Conservation (phyloP, 148 eudicot species). For the Polygonum maritimum region DNA sequence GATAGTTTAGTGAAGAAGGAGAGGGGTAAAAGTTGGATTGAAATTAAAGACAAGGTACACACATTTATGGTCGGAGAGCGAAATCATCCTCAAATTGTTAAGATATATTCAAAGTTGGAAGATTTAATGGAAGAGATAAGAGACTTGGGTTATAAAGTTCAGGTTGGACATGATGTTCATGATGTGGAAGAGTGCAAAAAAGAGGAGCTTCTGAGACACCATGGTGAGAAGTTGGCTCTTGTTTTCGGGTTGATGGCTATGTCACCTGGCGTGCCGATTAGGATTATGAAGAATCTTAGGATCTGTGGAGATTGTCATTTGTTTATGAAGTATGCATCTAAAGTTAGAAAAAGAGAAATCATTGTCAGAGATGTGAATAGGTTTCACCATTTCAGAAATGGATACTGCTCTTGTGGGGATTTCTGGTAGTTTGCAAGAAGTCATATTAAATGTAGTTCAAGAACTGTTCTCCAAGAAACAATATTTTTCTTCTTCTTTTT, state of each 20-base stretch:
- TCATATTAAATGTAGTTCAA: not conserved
- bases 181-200: slow-evolving; percentile 57
- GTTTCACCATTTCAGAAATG: slow-evolving; percentile 63
- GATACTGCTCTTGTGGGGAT: slow-evolving; percentile 63
- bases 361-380: slow-evolving; percentile 57
- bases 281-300: slow-evolving; percentile 69
- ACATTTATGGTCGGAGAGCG: slow-evolving; percentile 66
- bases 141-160: slow-evolving; percentile 35
- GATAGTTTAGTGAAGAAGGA: slow-evolving; percentile 50
- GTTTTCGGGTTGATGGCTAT: slow-evolving; percentile 48
- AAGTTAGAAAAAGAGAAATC: slow-evolving; percentile 41
- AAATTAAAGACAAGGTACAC: slow-evolving; percentile 48
- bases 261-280: slow-evolving; percentile 45
- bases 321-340: slow-evolving; percentile 69
- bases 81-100: slow-evolving; percentile 37
- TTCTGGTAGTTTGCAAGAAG: slow-evolving; percentile 39
- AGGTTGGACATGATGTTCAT: slow-evolving; percentile 50
- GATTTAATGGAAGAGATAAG: slow-evolving; percentile 47
- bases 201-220: slow-evolving; percentile 45
- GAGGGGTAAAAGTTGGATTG: slow-evolving; percentile 72
- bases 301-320: slow-evolving; percentile 73
- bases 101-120: slow-evolving; percentile 45
- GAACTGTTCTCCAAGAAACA: not conserved
- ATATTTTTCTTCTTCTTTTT: no score
- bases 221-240: slow-evolving; percentile 73